Percentiles rank a stretch among this genome's conserved stretches.
Conservation (phyloP, 2,329 filamentous ascomycete species). For the Fusarium sp. region DNA sequence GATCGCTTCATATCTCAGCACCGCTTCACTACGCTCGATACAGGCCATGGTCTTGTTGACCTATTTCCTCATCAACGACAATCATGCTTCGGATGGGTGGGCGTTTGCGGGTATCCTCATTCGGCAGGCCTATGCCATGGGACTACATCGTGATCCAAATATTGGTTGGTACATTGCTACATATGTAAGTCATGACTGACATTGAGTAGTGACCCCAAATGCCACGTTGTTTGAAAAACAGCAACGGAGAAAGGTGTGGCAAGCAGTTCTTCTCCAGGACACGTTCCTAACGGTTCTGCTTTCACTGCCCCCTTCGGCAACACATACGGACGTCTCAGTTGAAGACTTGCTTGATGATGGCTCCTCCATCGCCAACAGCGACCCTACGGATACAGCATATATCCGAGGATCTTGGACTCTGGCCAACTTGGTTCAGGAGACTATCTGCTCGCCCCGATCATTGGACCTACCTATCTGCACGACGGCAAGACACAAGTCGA, state of each 20-base stretch:
- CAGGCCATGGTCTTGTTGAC: conserved; percentile 85
- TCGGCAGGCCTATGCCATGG: conserved; percentile 84
- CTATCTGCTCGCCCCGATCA: conserved; percentile 79
- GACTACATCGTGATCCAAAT: conserved; percentile 82
- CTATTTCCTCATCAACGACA: conserved; percentile 89
- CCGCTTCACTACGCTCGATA: conserved; percentile 77
- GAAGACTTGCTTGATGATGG: conserved; percentile 77
- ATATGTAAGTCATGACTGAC: conserved; percentile 35
- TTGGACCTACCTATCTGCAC: conserved; percentile 78
- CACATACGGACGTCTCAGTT: conserved; percentile 82
- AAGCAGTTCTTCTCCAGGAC: conserved; percentile 83
- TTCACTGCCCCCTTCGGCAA: conserved; percentile 81
- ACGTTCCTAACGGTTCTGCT: conserved; percentile 84
- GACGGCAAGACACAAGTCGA: conserved; percentile 75
- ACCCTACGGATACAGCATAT: conserved; percentile 76
- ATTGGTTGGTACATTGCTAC: conserved; percentile 60
- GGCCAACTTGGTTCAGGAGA: conserved; percentile 82
- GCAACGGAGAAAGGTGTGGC: conserved; percentile 83
- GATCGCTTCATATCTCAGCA: conserved; percentile 81
- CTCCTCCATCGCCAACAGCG: conserved; percentile 66
- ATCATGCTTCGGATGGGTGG: conserved; percentile 86
- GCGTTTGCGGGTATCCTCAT: conserved; percentile 83
- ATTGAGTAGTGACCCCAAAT: conserved; percentile 66
- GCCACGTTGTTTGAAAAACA: conserved; percentile 80
- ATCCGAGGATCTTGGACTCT: conserved; percentile 83